These are phyloP conservation scores for Hypoxylon crocopeplum DNA, from an alignment of 495 filamentous ascomycete genomes.

Conservation along the genomic window DNA sequence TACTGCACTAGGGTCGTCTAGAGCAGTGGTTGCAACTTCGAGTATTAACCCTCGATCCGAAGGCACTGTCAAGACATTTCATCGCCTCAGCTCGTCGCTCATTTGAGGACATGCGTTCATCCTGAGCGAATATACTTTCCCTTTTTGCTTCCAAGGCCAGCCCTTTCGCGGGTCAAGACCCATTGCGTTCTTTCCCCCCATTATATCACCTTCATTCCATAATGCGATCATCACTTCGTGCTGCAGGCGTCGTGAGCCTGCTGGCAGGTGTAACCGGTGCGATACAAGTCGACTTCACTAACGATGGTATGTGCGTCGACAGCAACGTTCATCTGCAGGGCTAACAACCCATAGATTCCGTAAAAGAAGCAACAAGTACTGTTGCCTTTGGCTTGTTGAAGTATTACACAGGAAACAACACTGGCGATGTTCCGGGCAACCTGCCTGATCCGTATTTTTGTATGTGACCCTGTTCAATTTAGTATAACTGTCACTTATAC, in stretches of 20 bases:
- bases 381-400: slow-evolving; percentile 54
- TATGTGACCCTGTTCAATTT: slow-evolving; percentile 27
- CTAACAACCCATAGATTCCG: slow-evolving; percentile 42
- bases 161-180: slow-evolving; percentile 16
- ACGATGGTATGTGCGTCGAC: neutral
- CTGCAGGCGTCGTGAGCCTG: slow-evolving; percentile 33
- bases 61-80: too few relatives aligned
- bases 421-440: slow-evolving; percentile 75
- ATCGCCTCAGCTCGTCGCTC: too few relatives aligned
- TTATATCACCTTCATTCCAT: slow-evolving; percentile 21
- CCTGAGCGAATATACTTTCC: slow-evolving; percentile 8
- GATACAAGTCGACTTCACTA: slow-evolving; percentile 28
- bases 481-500: slow-evolving; percentile 12
- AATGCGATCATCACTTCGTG: slow-evolving; percentile 27
- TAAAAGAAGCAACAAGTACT: slow-evolving; percentile 52
- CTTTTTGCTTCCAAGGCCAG: slow-evolving; percentile 22
- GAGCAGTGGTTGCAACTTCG: too few relatives aligned
- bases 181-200: slow-evolving; percentile 6
- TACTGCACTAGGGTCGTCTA: too few relatives aligned
- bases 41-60: too few relatives aligned
- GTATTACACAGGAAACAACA: slow-evolving; percentile 74
- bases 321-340: neutral
- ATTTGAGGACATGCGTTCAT: slow-evolving; percentile 25
- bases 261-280: slow-evolving; percentile 35
- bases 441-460: slow-evolving; percentile 79